These are phyloP conservation scores for Fraxinus albicans DNA, from an alignment of 305 asterid species.

Conservation along the genomic window DNA sequence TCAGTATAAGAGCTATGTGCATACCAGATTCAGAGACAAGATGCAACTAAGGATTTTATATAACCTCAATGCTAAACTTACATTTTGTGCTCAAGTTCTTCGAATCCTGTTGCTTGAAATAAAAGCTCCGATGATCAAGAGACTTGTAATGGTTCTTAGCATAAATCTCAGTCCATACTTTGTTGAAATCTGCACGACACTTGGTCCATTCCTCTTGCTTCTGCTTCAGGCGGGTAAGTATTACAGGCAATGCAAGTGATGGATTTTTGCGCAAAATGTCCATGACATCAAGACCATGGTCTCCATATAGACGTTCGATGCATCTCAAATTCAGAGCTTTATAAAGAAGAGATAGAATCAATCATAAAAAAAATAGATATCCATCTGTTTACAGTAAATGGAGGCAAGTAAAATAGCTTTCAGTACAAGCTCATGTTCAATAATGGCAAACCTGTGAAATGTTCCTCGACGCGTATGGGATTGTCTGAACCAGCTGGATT, in stretches of 20 bases:
- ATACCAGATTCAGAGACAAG: slow-evolving; percentile 9
- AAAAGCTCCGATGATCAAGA: slow-evolving; percentile 98
- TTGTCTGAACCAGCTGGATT: slow-evolving; percentile 58
- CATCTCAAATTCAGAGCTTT: slow-evolving; percentile 84
- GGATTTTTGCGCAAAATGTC: slow-evolving; percentile 91
- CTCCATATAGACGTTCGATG: slow-evolving; percentile 98
- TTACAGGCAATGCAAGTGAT: slow-evolving; percentile 74
- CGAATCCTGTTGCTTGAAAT: slow-evolving; percentile 97
- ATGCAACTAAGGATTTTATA: slow-evolving; percentile 2
- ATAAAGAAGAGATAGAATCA: slow-evolving; percentile 27
- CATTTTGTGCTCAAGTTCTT: slow-evolving; percentile 92
- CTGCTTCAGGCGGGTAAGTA: slow-evolving; percentile 92
- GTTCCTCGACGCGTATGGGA: slow-evolving; percentile 68
- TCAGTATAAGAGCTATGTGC: background rate
- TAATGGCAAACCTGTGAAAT: slow-evolving; percentile 72
- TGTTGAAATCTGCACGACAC: slow-evolving; percentile 91
- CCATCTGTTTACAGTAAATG: slow-evolving; percentile 9
- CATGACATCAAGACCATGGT: slow-evolving; percentile 97
- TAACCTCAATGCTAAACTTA: slow-evolving; percentile 40
- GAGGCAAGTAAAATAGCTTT: slow-evolving; percentile 15
- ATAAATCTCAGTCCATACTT: slow-evolving; percentile 98
- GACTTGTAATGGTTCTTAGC: slow-evolving; percentile 95
- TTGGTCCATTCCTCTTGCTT: slow-evolving; percentile 98
- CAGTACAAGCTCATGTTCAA: slow-evolving; percentile 16
- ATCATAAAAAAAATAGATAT: slow-evolving; percentile 16